Conservation (phyloP, 2,329 filamentous ascomycete genomes). For the Ophiostoma quercus region DNA sequence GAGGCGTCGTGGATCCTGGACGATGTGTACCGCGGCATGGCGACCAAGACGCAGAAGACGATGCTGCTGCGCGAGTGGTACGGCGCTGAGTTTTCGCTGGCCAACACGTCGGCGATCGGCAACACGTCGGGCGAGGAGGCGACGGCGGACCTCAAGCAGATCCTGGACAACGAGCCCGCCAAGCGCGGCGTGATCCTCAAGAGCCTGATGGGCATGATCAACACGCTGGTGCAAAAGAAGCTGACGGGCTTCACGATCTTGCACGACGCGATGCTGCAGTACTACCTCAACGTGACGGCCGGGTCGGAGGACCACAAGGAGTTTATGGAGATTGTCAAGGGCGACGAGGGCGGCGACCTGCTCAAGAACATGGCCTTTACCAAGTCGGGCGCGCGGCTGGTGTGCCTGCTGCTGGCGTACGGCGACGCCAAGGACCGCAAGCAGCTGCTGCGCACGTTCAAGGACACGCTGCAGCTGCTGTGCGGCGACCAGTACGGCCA, state of each 20-base stretch:
- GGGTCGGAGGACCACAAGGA: constrained; percentile 79
- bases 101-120: constrained; percentile 35
- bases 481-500: constrained; percentile 75
- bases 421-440: constrained; percentile 91
- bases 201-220: constrained; percentile 79
- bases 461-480: constrained; percentile 81
- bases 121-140: constrained; percentile 32
- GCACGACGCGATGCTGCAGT: constrained; percentile 97
- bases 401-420: constrained; percentile 75
- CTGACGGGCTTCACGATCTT: constrained; percentile 95
- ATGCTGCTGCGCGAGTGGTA: constrained; percentile 91
- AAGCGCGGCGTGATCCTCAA: constrained; percentile 85
- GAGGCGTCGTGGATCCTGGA: constrained; percentile 98
- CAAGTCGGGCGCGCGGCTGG: constrained; percentile 74
- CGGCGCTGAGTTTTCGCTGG: constrained; percentile 83
- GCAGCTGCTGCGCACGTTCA: constrained; percentile 76
- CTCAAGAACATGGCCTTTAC: constrained; percentile 97
- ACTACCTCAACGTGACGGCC: constrained; percentile 73
- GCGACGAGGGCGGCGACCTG: constrained; percentile 83
- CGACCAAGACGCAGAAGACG: constrained; percentile 79
- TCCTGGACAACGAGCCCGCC: constrained; percentile 71
- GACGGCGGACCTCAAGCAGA: constrained; percentile 65
- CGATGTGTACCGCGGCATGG: constrained; percentile 87
- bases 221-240: constrained; percentile 91
- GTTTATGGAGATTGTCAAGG: constrained; percentile 85